Base-by-base conservation (phyloP, 1,284 basidiomycete species). In the Ganoderma sinense region DNA sequence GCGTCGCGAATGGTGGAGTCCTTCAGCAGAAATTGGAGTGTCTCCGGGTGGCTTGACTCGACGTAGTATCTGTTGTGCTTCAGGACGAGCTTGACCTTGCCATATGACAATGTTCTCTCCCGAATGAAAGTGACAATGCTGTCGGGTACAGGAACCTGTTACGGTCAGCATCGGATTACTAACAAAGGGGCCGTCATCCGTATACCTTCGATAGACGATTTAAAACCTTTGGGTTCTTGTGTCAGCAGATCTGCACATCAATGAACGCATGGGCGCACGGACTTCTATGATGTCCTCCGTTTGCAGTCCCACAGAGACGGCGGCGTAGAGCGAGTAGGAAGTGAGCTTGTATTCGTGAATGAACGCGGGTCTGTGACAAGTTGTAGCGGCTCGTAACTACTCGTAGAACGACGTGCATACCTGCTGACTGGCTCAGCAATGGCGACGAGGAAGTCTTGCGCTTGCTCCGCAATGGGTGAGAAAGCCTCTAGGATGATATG, bases 291-390 rank as follows among this genome's bases (percentile, higher is more conserved):
- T 99, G 80, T 99, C 97, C 78, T 97, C 93, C 4, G 98, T 99
- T 80, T 99, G 96, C 45, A 99, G 85, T 29, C 98, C 98, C 69
- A 99, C 98, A 18, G 97, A 99, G 71, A 99, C 97, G 67, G 98
- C 98, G 65, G 98, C 98, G 82, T 99, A 99, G 36, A 99, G 87
- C 31, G 97, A 98, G 82, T 99, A 98, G 60, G 97, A 94, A 63
- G 97, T 99, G 78, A 99, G 91, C 83, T 98, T 97, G 88, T 99
- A 99, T 86, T 99, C 98, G 84, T 99, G 98, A 73, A 99, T 97
- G 82, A 98, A 95, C 41, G 95, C 92, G 55, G 98, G 98, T 84
- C 96, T 97, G 79, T 69, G 71, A 75, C 67, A 67, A 66, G 65
- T 73, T 78, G 72, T 79, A 75, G 76, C 23, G 29, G 77, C 62